phyloP scores from a whole-genome alignment of 768 basidiomycete genomes.

The Mycena epipterygia region DNA sequence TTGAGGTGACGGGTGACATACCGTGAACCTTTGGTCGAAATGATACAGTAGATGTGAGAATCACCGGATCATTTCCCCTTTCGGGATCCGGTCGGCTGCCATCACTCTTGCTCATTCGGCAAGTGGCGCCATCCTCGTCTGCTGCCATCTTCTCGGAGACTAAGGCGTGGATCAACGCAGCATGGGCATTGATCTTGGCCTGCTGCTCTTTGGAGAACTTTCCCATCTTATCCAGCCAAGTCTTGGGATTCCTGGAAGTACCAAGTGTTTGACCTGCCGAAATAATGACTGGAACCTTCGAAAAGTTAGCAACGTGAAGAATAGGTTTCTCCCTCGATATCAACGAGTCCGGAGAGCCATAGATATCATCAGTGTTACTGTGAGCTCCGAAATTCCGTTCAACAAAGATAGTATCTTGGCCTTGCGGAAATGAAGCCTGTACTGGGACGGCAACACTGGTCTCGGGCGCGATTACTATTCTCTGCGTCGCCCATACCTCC shows the following conservation, averaged over 20 bases:
- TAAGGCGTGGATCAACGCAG: not conserved
- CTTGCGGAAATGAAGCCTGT: not conserved
- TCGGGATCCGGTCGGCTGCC: too few species aligned
- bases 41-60: too few species aligned
- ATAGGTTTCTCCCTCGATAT: not conserved
- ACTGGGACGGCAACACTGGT: slow-evolving; percentile 26
- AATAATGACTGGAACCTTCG: slow-evolving; percentile 10
- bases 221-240: not conserved
- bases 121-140: not conserved
- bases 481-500: slow-evolving; percentile 16
- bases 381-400: slow-evolving; percentile 21
- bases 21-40: too few species aligned
- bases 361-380: slow-evolving; percentile 6
- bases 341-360: slow-evolving; percentile 31
- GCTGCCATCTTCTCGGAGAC: too few species aligned
- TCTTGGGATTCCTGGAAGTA: slow-evolving; percentile 11
- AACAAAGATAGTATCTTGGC: slow-evolving; percentile 14
- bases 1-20: too few species aligned
- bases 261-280: slow-evolving; percentile 27
- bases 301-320: not conserved
- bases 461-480: slow-evolving; percentile 30
- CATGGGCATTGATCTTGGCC: not conserved
- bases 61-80: too few species aligned
- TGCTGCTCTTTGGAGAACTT: not conserved
- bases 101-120: not conserved